A percentile compares a stretch with the other conserved stretches of the same genome.
phyloP scores from a whole-genome alignment of 2,329 filamentous ascomycete species.

The Atkinsonella hypoxylon region DNA sequence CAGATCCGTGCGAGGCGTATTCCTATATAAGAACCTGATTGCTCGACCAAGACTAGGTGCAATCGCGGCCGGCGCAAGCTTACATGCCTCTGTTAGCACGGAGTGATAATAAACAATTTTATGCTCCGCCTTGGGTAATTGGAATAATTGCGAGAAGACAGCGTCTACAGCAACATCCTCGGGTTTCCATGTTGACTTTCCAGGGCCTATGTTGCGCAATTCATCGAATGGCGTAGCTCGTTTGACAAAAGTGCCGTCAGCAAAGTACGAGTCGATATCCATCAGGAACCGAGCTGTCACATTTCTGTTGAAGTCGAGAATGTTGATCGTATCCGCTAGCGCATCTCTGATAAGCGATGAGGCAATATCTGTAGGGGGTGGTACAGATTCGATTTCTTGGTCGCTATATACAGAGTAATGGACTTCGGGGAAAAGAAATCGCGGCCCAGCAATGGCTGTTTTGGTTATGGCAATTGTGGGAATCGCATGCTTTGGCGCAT shows the following conservation, averaged over 20 bases:
- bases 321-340: conserved; percentile 85
- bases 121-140: conserved; percentile 76
- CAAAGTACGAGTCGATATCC: conserved; percentile 90
- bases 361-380: conserved; percentile 61
- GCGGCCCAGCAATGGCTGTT: conserved; percentile 60
- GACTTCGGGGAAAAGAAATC: conserved; percentile 78
- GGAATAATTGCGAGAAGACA: conserved; percentile 89
- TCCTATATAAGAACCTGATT: conserved; percentile 83
- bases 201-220: conserved; percentile 54
- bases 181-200: conserved; percentile 80
- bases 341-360: conserved; percentile 76
- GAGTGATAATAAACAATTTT: conserved; percentile 96
- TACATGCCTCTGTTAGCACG: conserved; percentile 88
- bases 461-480: conserved; percentile 66
- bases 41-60: conserved; percentile 87
- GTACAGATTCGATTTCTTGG: conserved; percentile 83
- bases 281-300: conserved; percentile 80
- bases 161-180: conserved; percentile 97
- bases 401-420: conserved; percentile 86
- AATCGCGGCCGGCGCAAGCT: conserved; percentile 90
- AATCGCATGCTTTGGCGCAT: conserved; percentile 61
- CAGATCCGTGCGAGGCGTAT: conserved; percentile 70
- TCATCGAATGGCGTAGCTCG: conserved; percentile 88
- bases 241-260: conserved; percentile 81
- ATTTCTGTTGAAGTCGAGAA: conserved; percentile 84